Evolutionary conservation across 2,329 filamentous ascomycete species (phyloP).

Genomic region (Byssoonygena ceratinophila): DNA sequence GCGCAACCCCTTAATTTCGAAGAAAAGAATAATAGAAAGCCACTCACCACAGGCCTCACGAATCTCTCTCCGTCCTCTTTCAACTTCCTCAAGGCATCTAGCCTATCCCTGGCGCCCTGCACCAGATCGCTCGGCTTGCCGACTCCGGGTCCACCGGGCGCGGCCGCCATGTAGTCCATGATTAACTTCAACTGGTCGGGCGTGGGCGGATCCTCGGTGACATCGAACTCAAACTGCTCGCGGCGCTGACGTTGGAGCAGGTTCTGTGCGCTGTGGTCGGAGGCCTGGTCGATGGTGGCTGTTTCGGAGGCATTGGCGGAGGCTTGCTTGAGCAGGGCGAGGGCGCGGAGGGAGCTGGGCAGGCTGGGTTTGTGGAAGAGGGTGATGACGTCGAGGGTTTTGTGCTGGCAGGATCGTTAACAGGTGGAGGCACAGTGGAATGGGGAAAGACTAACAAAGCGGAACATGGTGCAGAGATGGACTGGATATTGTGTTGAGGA

Average conservation of each 20-base stretch:
- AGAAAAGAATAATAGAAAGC: no score
- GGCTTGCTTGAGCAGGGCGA: slow-evolving; percentile 68
- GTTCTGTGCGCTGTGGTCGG: slow-evolving; percentile 52
- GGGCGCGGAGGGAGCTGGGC: slow-evolving; percentile 60
- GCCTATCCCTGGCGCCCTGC: slow-evolving; percentile 59
- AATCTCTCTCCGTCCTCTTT: slow-evolving; percentile 58
- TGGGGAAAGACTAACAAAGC: slow-evolving; percentile 3
- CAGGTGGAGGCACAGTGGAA: not conserved
- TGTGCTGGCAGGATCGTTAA: slow-evolving; percentile 44
- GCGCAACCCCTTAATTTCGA: slow-evolving; percentile 6
- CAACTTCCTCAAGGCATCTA: slow-evolving; percentile 70
- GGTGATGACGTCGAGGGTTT: slow-evolving; percentile 80
- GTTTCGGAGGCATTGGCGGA: slow-evolving; percentile 57
- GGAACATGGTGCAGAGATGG: not conserved
- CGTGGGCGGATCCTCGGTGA: slow-evolving; percentile 72
- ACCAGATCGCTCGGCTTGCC: slow-evolving; percentile 56
- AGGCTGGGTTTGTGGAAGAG: slow-evolving; percentile 82
- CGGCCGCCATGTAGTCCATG: slow-evolving; percentile 63
- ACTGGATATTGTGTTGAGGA: not conserved
- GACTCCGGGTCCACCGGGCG: slow-evolving; percentile 57
- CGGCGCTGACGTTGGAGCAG: slow-evolving; percentile 35
- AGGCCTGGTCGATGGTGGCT: slow-evolving; percentile 60
- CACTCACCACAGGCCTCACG: slow-evolving; percentile 64
- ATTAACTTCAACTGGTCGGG: slow-evolving; percentile 72
- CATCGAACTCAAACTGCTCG: slow-evolving; percentile 73